Evolutionary conservation across 1,284 basidiomycete species (phyloP).

Genomic region (Chalciporus sp.): DNA sequence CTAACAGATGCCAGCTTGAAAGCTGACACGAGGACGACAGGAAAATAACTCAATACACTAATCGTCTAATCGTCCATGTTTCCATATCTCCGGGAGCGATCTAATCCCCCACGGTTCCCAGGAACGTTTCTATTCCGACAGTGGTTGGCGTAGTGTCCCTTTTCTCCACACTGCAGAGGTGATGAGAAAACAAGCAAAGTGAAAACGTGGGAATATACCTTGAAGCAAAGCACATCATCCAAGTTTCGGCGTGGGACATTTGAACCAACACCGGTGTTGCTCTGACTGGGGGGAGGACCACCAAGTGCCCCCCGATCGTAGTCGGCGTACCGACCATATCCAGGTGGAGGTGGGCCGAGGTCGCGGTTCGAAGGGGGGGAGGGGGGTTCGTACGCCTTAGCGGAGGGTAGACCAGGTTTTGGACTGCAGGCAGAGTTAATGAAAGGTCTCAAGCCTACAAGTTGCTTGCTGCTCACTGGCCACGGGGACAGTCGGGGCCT

Average conservation of each 20-base stretch:
- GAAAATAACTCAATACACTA: neutral
- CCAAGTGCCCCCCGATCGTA: constrained; percentile 61
- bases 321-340: constrained; percentile 84
- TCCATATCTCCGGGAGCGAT: constrained; percentile 42
- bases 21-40: neutral
- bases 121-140: constrained; percentile 86
- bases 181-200: constrained; percentile 14
- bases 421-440: constrained; percentile 50
- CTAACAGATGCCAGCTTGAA: no score
- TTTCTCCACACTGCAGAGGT: constrained; percentile 72
- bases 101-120: constrained; percentile 75
- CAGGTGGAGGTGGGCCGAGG: constrained; percentile 89
- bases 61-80: constrained; percentile 39
- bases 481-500: constrained; percentile 86
- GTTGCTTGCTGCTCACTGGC: constrained; percentile 72
- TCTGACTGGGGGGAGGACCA: constrained; percentile 22
- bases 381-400: constrained; percentile 80
- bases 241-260: constrained; percentile 68
- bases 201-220: constrained; percentile 48
- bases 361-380: constrained; percentile 75
- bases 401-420: constrained; percentile 70
- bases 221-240: constrained; percentile 89
- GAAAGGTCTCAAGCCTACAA: constrained; percentile 17
- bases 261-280: constrained; percentile 17
- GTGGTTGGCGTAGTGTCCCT: constrained; percentile 94